phyloP scores from a whole-genome alignment of 208 protist species.

The Kentomonas sorsogonicus region DNA sequence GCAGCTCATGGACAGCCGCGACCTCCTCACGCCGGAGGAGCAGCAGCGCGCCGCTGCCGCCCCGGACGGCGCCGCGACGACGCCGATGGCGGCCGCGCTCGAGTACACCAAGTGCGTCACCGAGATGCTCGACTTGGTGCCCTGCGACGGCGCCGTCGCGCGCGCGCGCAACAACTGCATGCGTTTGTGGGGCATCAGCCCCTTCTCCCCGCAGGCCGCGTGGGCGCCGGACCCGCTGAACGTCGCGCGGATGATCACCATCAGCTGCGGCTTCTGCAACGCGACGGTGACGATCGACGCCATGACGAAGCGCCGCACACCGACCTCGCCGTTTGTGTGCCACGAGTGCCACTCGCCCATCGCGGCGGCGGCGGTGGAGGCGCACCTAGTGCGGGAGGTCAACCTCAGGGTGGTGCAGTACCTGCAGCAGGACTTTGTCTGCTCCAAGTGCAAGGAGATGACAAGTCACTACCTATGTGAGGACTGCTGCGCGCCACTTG shows the following conservation, averaged over 20 bases:
- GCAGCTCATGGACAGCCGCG: conserved; percentile 39
- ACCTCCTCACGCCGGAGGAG: conserved; percentile 55
- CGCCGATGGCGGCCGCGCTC: conserved; percentile 35
- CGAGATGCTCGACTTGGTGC: conserved; percentile 63
- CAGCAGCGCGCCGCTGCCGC: conserved; percentile 15
- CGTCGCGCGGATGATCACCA: conserved; percentile 23
- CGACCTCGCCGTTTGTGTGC: conserved; percentile 34
- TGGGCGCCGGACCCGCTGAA: conserved; percentile 30
- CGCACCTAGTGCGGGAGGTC: conserved; percentile 72
- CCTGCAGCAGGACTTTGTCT: conserved; percentile 83
- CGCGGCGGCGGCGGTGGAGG: conserved; percentile 47
- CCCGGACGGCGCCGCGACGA: conserved; percentile 2
- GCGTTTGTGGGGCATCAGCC: conserved; percentile 79
- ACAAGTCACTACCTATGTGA: conserved; percentile 51
- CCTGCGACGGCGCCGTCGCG: conserved; percentile 52
- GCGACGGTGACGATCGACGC: conserved; percentile 51
- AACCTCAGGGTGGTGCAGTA: conserved; percentile 46
- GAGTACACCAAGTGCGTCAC: conserved; percentile 81
- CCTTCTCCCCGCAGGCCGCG: conserved; percentile 71
- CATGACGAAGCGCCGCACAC: conserved; percentile 19
- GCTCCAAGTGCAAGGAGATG: conserved; percentile 79
- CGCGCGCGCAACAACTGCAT: conserved; percentile 85
- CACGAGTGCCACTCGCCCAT: conserved; percentile 69
- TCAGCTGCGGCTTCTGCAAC: conserved; percentile 84
- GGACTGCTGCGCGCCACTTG: conserved; percentile 72